Base-by-base conservation (phyloP, 1,139 yeast genomes). In the Pichia sp. region DNA sequence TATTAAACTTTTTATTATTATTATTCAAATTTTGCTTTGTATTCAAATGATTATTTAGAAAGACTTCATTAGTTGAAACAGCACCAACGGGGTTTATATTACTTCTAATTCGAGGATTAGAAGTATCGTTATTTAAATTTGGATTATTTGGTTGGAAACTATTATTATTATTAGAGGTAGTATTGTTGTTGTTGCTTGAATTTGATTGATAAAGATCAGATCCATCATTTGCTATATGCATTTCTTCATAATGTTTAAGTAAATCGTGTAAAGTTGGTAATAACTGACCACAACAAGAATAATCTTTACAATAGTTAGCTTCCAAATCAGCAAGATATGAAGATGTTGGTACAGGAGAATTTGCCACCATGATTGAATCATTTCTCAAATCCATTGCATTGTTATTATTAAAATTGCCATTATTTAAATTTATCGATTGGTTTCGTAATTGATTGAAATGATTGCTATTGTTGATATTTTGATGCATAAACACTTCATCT, bases 301-400 rank as follows among this genome's bases (percentile, higher is more conserved):
- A 91, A 65, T 91, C 98, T 61, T 84, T 85, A 62, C 98, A 91
- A 63, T 89, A 91, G 61, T 89, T 89, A 10, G 95, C 95, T 63
- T 91, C 98, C 47, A 91, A 69, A 56, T 85, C 84, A 14, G 97
- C 96, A 50, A 89, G 69, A 60, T 86, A 88, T 4, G 91, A 77
- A 8, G 89, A 76, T 34, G 52, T 55, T 62, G 58, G 78, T 38
- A 34, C 88, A 82, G 38, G 84, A 28, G 84, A 77, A 63, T 77
- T 66, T 22, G 71, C 66, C 58, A 69, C 58, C 23, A 39, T 35
- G 15, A 53, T 47, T n/a, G 51, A 36, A 34, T 55, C 52, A 43
- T 53, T 53, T 22, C 53, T 50, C 22, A 55, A 46, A 30, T 51
- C 47, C 44, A 54, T 49, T 15, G 52, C 48, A 32, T 48, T 47